These are phyloP conservation scores for Chondrus crispus DNA, from an alignment of 23 red algal species.

Conservation along the genomic window DNA sequence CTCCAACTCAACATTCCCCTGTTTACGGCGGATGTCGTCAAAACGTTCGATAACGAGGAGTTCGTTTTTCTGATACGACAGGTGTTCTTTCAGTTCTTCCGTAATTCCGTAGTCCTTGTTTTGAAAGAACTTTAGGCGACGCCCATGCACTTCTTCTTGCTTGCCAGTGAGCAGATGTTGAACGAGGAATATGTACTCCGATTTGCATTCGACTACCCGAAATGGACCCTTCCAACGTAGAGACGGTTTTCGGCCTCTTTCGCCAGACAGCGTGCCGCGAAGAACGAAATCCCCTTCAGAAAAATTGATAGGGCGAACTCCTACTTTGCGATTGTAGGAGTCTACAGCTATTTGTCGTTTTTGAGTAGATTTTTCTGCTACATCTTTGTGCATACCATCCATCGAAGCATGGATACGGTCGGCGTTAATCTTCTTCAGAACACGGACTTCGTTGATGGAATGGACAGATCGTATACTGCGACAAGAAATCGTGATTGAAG, in stretches of 20 bases:
- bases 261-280: neutral
- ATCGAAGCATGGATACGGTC: neutral
- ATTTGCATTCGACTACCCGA: neutral
- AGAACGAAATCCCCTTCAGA: neutral
- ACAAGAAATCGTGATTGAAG: neutral
- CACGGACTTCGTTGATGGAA: neutral
- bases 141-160: neutral
- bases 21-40: neutral
- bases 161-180: neutral
- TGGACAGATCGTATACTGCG: neutral
- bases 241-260: neutral
- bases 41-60: neutral
- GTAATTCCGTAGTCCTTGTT: neutral
- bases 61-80: neutral
- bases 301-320: constrained; percentile 5
- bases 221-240: neutral
- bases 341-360: neutral
- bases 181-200: neutral
- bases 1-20: neutral
- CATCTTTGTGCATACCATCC: constrained; percentile 29
- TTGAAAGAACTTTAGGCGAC: neutral
- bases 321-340: neutral
- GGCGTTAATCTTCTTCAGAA: neutral
- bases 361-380: neutral
- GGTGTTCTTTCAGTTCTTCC: neutral